phyloP scores from a whole-genome alignment of 2,329 filamentous ascomycete species.

The Aspergillus alliaceus region DNA sequence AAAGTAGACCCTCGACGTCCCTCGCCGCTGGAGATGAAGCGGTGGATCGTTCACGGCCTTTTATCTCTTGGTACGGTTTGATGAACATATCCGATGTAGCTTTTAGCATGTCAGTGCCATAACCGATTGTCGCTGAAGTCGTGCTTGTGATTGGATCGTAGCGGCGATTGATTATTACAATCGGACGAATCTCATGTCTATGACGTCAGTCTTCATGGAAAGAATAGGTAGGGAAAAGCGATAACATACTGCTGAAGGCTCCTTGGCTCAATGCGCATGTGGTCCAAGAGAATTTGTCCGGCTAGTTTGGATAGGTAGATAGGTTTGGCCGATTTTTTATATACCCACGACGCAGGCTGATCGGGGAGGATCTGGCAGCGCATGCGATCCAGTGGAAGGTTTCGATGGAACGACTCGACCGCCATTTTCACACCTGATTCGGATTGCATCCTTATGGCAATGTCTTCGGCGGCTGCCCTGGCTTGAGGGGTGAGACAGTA shows the following conservation, averaged over 20 bases:
- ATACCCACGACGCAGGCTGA: slow-evolving; percentile 31
- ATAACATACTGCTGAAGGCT: slow-evolving; percentile 21
- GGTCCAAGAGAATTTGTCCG: slow-evolving; percentile 24
- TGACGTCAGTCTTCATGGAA: background rate
- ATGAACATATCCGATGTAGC: slow-evolving; percentile 27
- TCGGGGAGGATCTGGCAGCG: slow-evolving; percentile 25
- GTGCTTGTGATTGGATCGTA: slow-evolving; percentile 35
- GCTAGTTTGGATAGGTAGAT: slow-evolving; percentile 25
- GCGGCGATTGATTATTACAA: slow-evolving; percentile 34
- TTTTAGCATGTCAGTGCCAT: slow-evolving; percentile 26
- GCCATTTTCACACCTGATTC: slow-evolving; percentile 46
- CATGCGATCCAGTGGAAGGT: slow-evolving; percentile 27
- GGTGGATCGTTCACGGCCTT: background rate
- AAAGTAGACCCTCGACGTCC: background rate
- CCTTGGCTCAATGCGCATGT: slow-evolving; percentile 19
- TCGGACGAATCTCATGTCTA: slow-evolving; percentile 29
- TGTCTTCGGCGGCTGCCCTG: slow-evolving; percentile 34
- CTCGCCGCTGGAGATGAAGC: background rate
- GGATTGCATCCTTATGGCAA: slow-evolving; percentile 40
- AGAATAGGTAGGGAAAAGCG: background rate
- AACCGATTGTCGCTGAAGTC: slow-evolving; percentile 24
- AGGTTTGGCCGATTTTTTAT: slow-evolving; percentile 9
- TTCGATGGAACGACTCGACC: slow-evolving; percentile 47
- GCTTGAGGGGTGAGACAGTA: slow-evolving; percentile 44
- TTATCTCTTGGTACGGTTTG: slow-evolving; percentile 29